A percentile compares a stretch with the other conserved stretches of the same genome.
Evolutionary conservation across 371 early-diverging fungal species (phyloP).

Genomic region (Mortierella polycephala): DNA sequence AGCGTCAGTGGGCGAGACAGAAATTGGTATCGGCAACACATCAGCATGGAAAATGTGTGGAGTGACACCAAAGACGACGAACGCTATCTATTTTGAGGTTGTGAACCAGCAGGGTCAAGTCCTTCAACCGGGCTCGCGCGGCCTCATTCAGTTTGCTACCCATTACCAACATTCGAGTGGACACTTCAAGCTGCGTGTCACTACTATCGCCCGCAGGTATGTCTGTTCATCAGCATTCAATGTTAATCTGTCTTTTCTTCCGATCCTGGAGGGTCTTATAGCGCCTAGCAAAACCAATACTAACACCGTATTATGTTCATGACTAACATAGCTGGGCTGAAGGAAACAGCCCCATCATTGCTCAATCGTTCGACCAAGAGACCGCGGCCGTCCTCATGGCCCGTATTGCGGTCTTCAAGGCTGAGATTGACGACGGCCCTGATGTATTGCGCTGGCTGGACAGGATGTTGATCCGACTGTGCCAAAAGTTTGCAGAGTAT

Average conservation of each 20-base stretch:
- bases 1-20: conserved; percentile 94
- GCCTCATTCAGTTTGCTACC: conserved; percentile 95
- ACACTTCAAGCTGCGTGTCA: conserved; percentile 91
- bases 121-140: conserved; percentile 88
- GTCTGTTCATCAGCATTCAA: not conserved
- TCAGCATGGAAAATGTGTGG: conserved; percentile 96
- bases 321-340: conserved; percentile 79
- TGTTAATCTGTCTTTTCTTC: not conserved
- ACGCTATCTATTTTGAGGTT: conserved; percentile 97
- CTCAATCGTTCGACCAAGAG: conserved; percentile 98
- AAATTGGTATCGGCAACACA: conserved; percentile 97
- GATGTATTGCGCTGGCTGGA: conserved; percentile 99
- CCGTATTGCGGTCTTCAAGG: conserved; percentile 97
- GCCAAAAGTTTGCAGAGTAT: conserved; percentile 97
- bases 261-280: not conserved
- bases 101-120: conserved; percentile 85
- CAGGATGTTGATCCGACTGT: conserved; percentile 98
- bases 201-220: conserved; percentile 89
- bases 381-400: conserved; percentile 99
- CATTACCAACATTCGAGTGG: conserved; percentile 96
- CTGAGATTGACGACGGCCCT: conserved; percentile 97
- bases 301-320: not conserved
- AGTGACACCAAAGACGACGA: conserved; percentile 87
- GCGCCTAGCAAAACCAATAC: not conserved
- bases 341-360: conserved; percentile 88